Percentiles rank a stretch among this genome's conserved stretches.
Conservation (phyloP, 768 basidiomycete species). For the Mycena leptocephala region DNA sequence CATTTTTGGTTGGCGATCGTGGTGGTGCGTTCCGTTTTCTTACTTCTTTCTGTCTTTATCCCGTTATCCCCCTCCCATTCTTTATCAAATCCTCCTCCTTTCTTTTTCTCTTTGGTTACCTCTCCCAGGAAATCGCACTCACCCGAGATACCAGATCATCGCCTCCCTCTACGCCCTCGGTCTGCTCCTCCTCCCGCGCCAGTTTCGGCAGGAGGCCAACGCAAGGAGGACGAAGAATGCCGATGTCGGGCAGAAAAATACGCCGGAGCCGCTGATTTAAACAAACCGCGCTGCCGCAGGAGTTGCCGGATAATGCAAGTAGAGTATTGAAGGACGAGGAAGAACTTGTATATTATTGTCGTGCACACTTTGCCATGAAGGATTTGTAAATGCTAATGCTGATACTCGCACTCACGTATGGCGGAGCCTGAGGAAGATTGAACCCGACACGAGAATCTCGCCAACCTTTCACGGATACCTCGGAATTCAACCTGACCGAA, state of each 20-base stretch:
- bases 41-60: not conserved
- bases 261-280: not conserved
- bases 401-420: not conserved
- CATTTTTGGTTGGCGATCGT: constrained; percentile 43
- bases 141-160: constrained; percentile 38
- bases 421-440: not conserved
- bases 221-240: constrained; percentile 20
- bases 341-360: not conserved
- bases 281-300: not conserved
- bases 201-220: constrained; percentile 45
- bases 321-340: not conserved
- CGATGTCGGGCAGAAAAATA: not conserved
- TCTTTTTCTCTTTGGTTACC: not conserved
- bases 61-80: not conserved
- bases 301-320: not conserved
- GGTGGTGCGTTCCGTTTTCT: not conserved
- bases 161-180: constrained; percentile 47
- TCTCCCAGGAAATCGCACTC: not conserved
- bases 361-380: not conserved
- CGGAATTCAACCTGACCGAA: not conserved
- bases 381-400: not conserved
- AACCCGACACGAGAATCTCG: not conserved
- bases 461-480: not conserved
- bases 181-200: constrained; percentile 45
- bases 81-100: not conserved